Base-by-base conservation (phyloP, 106 monocot genomes). In the Phalaenopsis aphrodite region DNA sequence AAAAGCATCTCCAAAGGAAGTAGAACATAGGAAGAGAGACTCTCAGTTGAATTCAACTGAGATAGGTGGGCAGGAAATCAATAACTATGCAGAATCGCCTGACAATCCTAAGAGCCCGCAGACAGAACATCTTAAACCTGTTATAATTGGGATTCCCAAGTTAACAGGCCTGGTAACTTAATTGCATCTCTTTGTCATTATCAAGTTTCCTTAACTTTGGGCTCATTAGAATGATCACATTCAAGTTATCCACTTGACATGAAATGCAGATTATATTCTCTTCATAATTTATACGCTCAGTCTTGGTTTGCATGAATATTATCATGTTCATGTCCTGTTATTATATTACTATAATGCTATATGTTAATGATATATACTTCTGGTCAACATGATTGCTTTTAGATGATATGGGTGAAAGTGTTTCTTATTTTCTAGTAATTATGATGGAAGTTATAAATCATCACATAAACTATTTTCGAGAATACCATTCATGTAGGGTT, bases 91-190 rank as follows among this genome's bases (percentile, higher is more conserved):
- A 81, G 81, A 75, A 47, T 85, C 75, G 43, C 39, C 77, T 58
- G 83, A 82, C 58, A 82, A 90, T 58, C 58, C 79, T 24, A 84
- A 74, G 67, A 87, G 77, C 57, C 82, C 41, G 55, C 78, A 85
- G 36, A 80, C 37, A 17, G 65, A 79, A 18, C 18, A 61, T 72
- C 23, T 76, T 19, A 94, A 84, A 73, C 90, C 82, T 78, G 79
- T 24, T 84, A 43, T 77, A 80, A 58, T 75, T 43, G 76, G 69
- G 41, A 71, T 83, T 85, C 84, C 91, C 4, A 86, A 88, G 69
- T 74, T 77, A 75, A 64, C 86, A 52, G 78, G 47, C 68, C 86
- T 86, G 92, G 97, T 94, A 68, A 77, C 30, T 72, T 52, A 75
- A 2, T 21, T 69, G 8, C 16, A 48, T 19, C 43, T 16, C 41